Base-by-base conservation (phyloP, 1,284 basidiomycete genomes). In the Sutorius eximius region DNA sequence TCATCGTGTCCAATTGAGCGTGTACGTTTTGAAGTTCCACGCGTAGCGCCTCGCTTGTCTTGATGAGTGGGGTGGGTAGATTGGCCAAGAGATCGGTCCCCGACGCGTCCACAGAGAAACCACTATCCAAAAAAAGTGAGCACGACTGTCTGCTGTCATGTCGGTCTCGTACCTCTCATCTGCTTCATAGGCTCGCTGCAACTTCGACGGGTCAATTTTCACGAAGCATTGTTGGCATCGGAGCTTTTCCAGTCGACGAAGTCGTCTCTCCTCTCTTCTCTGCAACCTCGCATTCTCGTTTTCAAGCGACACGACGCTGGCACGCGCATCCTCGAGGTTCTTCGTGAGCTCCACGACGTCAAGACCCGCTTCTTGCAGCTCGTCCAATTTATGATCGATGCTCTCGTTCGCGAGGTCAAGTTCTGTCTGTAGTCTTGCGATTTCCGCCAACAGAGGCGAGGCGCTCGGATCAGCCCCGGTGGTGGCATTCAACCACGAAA, bases 351-450 rank as follows among this genome's bases (percentile, higher is more conserved):
- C 81, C 38, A 91, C 82, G 27, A 83, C 83, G 32, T 83, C 87
- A 5, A 86, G 70, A 1, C 89, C 90, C 3, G 87, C 87, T 54
- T 90, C 83, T 63, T 90, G 87, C 6, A 94, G 82, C 55, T 86
- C 84, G 66, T 90, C 88, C 10, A 94, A 77, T 69, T 93, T 93
- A 62, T 91, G 85, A 61, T 94, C 91, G 47, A 94, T 88, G 61
- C 82, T 87, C 41, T 89, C 83, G 68, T 93, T 93, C 5, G 90
- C 91, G 2, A 69, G 75, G 57, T 88, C 85, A 18, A 94, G 82
- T 59, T 92, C 84, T 13, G 75, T 73, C 60, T 91, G 87, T 48
- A 91, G 71, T 27, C 85, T 80, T 38, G 73, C 75, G 48, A 91
- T 86, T 67, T 91, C 86, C 9, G 77, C 71, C 20, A 89, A 60